Conservation (phyloP, 768 basidiomycete species). For the Daedaleopsis sinensis region DNA sequence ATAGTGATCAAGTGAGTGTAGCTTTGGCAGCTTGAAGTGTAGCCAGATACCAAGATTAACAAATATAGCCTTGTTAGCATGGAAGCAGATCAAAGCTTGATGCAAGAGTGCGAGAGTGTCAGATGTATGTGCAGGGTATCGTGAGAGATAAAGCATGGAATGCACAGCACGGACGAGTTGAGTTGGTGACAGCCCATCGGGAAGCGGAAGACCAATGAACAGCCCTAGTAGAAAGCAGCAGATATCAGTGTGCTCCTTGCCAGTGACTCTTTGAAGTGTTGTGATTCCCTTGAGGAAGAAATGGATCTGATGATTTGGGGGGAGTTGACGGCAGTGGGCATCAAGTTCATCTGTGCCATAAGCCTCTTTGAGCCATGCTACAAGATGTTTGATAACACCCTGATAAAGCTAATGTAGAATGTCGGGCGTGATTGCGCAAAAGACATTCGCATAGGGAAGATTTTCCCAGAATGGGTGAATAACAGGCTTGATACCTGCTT, state of each 20-base stretch:
- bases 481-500: slow-evolving; percentile 25
- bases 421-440: slow-evolving; percentile 29
- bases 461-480: slow-evolving; percentile 29
- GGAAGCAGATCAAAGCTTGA: slow-evolving; percentile 18
- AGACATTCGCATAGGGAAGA: slow-evolving; percentile 30
- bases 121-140: slow-evolving; percentile 22
- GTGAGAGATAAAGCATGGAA: slow-evolving; percentile 27
- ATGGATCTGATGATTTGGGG: slow-evolving; percentile 24
- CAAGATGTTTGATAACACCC: slow-evolving; percentile 32
- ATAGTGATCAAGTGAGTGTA: slow-evolving; percentile 27
- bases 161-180: slow-evolving; percentile 20
- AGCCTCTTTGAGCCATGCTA: slow-evolving; percentile 27
- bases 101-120: slow-evolving; percentile 19
- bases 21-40: slow-evolving; percentile 28
- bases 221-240: slow-evolving; percentile 24
- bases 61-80: slow-evolving; percentile 27
- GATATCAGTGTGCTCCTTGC: slow-evolving; percentile 29
- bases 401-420: slow-evolving; percentile 35
- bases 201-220: slow-evolving; percentile 20
- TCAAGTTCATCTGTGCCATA: slow-evolving; percentile 21
- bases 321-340: slow-evolving; percentile 20
- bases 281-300: slow-evolving; percentile 29
- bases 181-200: background rate
- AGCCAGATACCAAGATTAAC: slow-evolving; percentile 22
- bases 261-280: slow-evolving; percentile 19